These are phyloP conservation scores for Leccinum pellstonianum DNA, from an alignment of 768 basidiomycete genomes.

Conservation along the genomic window DNA sequence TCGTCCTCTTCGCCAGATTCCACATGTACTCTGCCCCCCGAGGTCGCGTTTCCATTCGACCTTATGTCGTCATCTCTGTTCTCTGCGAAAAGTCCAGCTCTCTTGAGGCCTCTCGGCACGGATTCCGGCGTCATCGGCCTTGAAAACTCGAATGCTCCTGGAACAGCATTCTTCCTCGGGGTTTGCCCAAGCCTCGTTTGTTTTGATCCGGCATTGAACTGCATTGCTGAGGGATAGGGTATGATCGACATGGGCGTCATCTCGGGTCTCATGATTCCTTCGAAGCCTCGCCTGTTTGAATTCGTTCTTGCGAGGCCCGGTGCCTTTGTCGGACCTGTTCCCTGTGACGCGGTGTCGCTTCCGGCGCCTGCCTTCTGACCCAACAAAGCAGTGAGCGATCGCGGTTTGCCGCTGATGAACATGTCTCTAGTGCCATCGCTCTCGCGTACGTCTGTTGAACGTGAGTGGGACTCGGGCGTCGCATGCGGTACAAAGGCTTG, in stretches of 20 bases:
- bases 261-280: slow-evolving; percentile 23
- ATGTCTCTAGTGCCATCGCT: slow-evolving; percentile 10
- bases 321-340: slow-evolving; percentile 2
- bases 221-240: slow-evolving; percentile 18
- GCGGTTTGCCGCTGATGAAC: slow-evolving; percentile 14
- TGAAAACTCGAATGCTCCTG: slow-evolving; percentile 14
- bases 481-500: slow-evolving; percentile 27
- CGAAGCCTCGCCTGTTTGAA: slow-evolving; percentile 22
- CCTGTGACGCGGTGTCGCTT: not conserved
- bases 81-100: slow-evolving; percentile 3
- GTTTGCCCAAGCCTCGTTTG: slow-evolving; percentile 16
- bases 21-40: not conserved
- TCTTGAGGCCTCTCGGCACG: slow-evolving; percentile 13
- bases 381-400: slow-evolving; percentile 24
- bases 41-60: not conserved
- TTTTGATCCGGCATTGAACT: slow-evolving; percentile 2
- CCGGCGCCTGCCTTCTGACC: slow-evolving; percentile 18
- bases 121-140: slow-evolving; percentile 21
- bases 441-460: not conserved
- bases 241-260: slow-evolving; percentile 25
- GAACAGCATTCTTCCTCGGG: slow-evolving; percentile 14
- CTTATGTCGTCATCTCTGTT: slow-evolving; percentile 6
- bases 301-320: slow-evolving; percentile 7
- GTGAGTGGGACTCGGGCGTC: slow-evolving; percentile 10
- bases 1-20: slow-evolving; percentile 6